Percentiles rank a stretch among this genome's conserved stretches.
Evolutionary conservation across 331 rosid species (phyloP).

Genomic region (Pyrus hybrid): DNA sequence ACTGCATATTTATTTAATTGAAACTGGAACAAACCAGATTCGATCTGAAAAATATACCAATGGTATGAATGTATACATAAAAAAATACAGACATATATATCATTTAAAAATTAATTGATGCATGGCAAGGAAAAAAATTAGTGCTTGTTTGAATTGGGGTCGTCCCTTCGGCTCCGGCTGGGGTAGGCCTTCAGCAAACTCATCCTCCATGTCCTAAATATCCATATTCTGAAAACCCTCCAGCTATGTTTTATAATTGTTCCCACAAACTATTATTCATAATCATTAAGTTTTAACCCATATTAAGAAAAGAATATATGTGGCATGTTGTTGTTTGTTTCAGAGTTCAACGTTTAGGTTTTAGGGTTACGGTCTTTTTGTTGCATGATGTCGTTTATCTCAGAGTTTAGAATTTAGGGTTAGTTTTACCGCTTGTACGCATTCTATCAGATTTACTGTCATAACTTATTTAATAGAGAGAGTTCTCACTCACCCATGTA

Average conservation of each 20-base stretch:
- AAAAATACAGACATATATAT: neutral
- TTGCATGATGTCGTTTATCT: neutral
- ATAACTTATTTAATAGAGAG: neutral
- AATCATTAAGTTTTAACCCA: neutral
- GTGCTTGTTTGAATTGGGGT: neutral
- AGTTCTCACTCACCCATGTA: neutral
- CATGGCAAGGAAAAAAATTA: neutral
- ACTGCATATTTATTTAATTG: neutral
- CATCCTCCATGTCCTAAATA: too few relatives aligned
- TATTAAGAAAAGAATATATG: neutral
- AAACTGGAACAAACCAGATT: neutral
- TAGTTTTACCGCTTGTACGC: neutral
- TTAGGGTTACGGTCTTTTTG: neutral
- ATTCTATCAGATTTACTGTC: neutral
- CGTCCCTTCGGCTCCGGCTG: neutral
- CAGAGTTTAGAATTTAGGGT: neutral
- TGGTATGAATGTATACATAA: neutral
- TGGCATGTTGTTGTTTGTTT: neutral
- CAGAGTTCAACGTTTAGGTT: neutral
- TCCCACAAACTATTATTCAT: neutral
- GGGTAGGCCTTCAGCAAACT: too few relatives aligned
- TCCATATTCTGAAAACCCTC: neutral
- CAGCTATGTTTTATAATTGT: neutral
- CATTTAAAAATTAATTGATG: neutral
- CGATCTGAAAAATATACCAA: neutral